Base-by-base conservation (phyloP, 805 yeast species). In the Debaryomyces maramus region DNA sequence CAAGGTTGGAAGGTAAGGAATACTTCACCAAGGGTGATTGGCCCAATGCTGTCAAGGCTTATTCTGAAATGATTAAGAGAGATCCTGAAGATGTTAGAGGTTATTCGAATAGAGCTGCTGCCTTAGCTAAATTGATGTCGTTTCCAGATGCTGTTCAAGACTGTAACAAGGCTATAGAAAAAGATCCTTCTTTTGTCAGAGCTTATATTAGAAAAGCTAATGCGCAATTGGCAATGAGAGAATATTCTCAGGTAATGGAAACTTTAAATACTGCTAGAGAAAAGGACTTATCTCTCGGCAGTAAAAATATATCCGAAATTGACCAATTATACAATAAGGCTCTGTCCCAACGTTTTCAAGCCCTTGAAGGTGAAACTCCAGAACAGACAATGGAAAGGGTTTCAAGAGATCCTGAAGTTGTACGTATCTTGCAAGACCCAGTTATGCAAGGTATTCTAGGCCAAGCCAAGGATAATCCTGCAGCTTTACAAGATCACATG, bases 41-140 rank as follows among this genome's bases (percentile, higher is more conserved):
- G 97, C 98, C 99, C 47, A 82, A 74, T 49, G 97, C 98, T 16
- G 97, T 93, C 32, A 85, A 86, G 63, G 85, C 96, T 4, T 93
- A 93, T 68, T 76, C 95, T 36, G 99, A 93, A 69, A 93, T 93
- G 90, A 75, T 91, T 55, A 88, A 89, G 70, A 85, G 99, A 63
- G 89, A 90, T n/a, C 99, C 99, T 41, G 81, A 81, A 41, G 98
- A 93, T 65, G 95, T 95, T 17, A 81, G 97, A 65, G 98, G 97
- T 42, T 93, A 89, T 66, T 89, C 96, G 24, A 93, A 93, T 73
- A 85, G 99, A 69, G 99, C 99, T 38, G 99, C 99, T 28, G 96
- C 96, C 1, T 78, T 85, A 60, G 83, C 96, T 34, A 93, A 93
- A 67, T 78, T 93, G 52, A 80, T 91, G 86, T 88, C 97, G 9